Percentiles rank a stretch among this genome's conserved stretches.
These are phyloP conservation scores for Acacia concinna DNA, from an alignment of 331 rosid genomes.

Conservation along the genomic window DNA sequence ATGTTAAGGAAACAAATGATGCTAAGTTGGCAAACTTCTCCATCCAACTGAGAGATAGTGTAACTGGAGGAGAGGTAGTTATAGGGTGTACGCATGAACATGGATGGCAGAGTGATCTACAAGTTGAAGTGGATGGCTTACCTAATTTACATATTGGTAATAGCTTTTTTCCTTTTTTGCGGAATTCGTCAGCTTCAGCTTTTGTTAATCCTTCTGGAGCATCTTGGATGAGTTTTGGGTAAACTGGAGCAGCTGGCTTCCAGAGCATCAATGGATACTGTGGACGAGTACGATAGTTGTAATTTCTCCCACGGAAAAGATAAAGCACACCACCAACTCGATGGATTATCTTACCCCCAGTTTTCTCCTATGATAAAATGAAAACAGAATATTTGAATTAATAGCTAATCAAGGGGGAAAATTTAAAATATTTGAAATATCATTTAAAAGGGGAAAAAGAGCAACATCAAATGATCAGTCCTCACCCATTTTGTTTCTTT, in stretches of 20 bases:
- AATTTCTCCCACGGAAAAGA: conserved; percentile 91
- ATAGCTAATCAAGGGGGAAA: conserved; percentile 7
- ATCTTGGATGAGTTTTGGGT: conserved; percentile 94
- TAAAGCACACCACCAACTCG: conserved; percentile 83
- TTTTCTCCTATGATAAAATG: conserved; percentile 64
- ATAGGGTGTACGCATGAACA: background rate
- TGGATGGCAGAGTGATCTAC: conserved; percentile 11
- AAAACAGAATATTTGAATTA: conserved; percentile 32
- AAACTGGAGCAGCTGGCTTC: conserved; percentile 87
- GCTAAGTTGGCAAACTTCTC: conserved; percentile 13
- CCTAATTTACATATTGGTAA: conserved; percentile 94
- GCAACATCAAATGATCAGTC: background rate
- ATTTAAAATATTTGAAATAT: conserved; percentile 9
- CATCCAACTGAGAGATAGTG: background rate
- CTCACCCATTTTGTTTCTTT: too few relatives aligned
- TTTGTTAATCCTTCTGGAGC: conserved; percentile 89
- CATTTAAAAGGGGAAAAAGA: background rate
- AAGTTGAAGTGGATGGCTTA: conserved; percentile 35
- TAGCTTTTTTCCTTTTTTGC: conserved; percentile 67
- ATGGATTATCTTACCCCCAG: conserved; percentile 85
- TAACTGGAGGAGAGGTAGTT: background rate
- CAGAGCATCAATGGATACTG: conserved; percentile 96
- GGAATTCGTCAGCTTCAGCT: conserved; percentile 69
- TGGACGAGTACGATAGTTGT: conserved; percentile 76
- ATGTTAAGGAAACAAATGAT: background rate